Conservation (phyloP, 768 basidiomycete species). For the Termitomyces heimii region DNA sequence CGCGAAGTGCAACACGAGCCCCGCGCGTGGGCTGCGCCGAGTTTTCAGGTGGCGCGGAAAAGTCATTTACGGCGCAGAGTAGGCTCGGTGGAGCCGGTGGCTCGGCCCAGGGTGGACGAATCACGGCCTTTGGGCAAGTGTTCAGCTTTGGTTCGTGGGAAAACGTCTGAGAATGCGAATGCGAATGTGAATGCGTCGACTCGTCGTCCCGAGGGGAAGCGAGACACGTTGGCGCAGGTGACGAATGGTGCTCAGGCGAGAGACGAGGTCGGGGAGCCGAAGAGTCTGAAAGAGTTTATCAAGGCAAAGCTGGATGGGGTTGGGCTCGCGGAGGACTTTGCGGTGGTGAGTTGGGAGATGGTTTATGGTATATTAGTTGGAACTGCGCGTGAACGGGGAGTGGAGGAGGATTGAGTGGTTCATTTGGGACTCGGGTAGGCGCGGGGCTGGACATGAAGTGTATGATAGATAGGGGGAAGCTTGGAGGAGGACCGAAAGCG, state of each 20-base stretch:
- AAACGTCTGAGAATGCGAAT: background rate
- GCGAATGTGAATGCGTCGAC: too few relatives aligned
- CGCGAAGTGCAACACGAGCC: conserved; percentile 13
- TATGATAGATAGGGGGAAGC: too few relatives aligned
- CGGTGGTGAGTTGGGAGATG: conserved; percentile 10
- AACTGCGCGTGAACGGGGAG: background rate
- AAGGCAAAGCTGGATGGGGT: conserved; percentile 1
- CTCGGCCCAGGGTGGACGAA: too few relatives aligned
- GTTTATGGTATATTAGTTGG: conserved; percentile 7
- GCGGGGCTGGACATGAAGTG: too few relatives aligned
- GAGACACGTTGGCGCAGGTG: too few relatives aligned
- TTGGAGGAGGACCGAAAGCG: background rate
- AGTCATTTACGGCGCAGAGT: background rate
- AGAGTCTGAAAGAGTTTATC: background rate
- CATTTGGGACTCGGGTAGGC: too few relatives aligned
- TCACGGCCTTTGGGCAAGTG: too few relatives aligned
- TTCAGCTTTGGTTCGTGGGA: too few relatives aligned
- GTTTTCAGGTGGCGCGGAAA: conserved; percentile 11
- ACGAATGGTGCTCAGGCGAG: too few relatives aligned
- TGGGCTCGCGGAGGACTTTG: background rate
- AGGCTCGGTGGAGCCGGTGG: background rate
- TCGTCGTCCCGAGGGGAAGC: too few relatives aligned
- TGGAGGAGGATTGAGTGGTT: background rate
- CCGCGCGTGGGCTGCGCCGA: conserved; percentile 14
- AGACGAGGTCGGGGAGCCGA: background rate